These are phyloP conservation scores for Ramaria sp. DNA, from an alignment of 768 basidiomycete genomes.

Conservation along the genomic window DNA sequence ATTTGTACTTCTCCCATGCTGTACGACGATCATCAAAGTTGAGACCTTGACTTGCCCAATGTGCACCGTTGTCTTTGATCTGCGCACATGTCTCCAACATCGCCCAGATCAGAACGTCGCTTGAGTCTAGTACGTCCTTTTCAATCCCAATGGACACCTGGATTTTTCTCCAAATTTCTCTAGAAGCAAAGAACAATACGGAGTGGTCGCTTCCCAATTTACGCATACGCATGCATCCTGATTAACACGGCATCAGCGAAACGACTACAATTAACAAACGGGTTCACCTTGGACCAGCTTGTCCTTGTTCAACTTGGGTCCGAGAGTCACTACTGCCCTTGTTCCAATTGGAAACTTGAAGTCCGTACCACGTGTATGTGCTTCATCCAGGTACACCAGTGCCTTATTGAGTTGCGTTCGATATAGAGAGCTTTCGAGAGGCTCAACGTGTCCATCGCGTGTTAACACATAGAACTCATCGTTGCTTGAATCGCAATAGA, in stretches of 20 bases:
- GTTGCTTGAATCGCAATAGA: slow-evolving; percentile 28
- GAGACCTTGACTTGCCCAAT: slow-evolving; percentile 30
- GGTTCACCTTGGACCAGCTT: slow-evolving; percentile 35
- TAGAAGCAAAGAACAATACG: slow-evolving; percentile 34
- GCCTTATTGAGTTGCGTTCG: slow-evolving; percentile 26
- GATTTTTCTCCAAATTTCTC: slow-evolving; percentile 28
- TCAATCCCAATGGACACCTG: slow-evolving; percentile 17
- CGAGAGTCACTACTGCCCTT: slow-evolving; percentile 37
- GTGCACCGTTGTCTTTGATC: slow-evolving; percentile 27
- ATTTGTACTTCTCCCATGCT: slow-evolving; percentile 6
- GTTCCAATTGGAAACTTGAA: slow-evolving; percentile 33
- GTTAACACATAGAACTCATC: slow-evolving; percentile 27
- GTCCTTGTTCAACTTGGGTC: slow-evolving; percentile 42
- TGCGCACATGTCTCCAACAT: slow-evolving; percentile 34
- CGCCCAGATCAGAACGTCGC: slow-evolving; percentile 32
- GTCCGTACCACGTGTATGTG: slow-evolving; percentile 42
- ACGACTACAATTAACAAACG: not conserved
- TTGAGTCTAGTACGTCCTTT: slow-evolving; percentile 8
- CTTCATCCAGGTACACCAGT: slow-evolving; percentile 41
- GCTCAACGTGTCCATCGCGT: slow-evolving; percentile 25
- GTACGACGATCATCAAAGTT: slow-evolving; percentile 3
- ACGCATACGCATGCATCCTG: slow-evolving; percentile 46
- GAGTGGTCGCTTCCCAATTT: slow-evolving; percentile 36
- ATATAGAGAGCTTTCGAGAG: slow-evolving; percentile 28
- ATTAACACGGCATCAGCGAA: not conserved